These are phyloP conservation scores for Eucommia ulmoides DNA, from an alignment of 257 asterid genomes.

Conservation along the genomic window DNA sequence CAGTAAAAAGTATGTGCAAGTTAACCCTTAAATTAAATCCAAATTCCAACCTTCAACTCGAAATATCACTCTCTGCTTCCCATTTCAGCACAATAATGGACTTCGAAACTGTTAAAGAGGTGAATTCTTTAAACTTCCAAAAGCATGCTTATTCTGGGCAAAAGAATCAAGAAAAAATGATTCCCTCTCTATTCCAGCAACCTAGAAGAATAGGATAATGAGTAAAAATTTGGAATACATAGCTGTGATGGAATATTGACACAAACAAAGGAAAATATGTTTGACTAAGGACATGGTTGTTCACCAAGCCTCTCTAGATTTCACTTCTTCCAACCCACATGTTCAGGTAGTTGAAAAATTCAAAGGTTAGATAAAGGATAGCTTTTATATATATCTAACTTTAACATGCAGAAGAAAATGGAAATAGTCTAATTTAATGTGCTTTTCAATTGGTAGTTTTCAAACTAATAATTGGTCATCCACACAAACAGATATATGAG, in stretches of 20 bases:
- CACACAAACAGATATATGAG: neutral
- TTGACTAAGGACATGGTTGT: conserved; percentile 21
- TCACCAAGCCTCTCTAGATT: conserved; percentile 17
- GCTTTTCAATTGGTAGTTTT: neutral
- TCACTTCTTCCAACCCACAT: conserved; percentile 9
- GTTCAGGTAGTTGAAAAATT: neutral
- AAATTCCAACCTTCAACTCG: too few species aligned
- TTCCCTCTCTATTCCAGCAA: neutral
- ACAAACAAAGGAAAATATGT: neutral
- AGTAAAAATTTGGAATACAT: neutral
- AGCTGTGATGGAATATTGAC: neutral
- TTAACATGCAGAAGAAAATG: neutral
- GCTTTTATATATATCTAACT: neutral
- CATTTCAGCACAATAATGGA: too few species aligned
- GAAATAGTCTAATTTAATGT: neutral
- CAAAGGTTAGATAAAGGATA: neutral
- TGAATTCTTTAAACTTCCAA: too few species aligned
- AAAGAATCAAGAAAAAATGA: neutral
- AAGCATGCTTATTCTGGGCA: too few species aligned
- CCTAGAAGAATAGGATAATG: neutral
- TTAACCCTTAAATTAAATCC: too few species aligned
- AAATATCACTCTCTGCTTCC: too few species aligned
- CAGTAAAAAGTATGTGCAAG: too few species aligned
- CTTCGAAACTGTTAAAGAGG: too few species aligned
- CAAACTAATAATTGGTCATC: neutral